Evolutionary conservation across 2,329 filamentous ascomycete species (phyloP).

Genomic region (Hirsutella thompsonii): DNA sequence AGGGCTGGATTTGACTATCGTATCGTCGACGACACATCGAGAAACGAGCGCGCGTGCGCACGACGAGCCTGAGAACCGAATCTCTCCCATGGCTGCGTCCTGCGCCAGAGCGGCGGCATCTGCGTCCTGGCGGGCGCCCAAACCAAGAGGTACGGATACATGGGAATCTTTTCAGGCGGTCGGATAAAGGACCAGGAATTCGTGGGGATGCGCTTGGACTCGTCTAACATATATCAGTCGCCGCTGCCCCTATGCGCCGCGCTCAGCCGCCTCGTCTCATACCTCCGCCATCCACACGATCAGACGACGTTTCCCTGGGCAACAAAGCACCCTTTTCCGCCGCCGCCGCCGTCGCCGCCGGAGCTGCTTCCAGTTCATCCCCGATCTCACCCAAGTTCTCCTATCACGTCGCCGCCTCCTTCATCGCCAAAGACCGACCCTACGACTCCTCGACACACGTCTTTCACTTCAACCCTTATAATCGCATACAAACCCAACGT

Average conservation of each 20-base stretch:
- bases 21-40: too few relatives aligned
- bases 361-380: too few relatives aligned
- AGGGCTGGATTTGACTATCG: too few relatives aligned
- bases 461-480: constrained; percentile 59
- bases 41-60: not conserved
- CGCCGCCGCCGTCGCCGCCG: not conserved
- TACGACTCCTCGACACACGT: constrained; percentile 58
- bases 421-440: constrained; percentile 56
- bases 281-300: not conserved
- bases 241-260: not conserved
- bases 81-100: constrained; percentile 7
- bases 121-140: constrained; percentile 7
- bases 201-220: too few relatives aligned
- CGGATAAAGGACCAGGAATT: too few relatives aligned
- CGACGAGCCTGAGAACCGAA: not conserved
- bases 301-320: constrained; percentile 10
- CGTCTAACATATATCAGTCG: too few relatives aligned
- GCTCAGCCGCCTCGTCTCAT: not conserved
- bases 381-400: constrained; percentile 29
- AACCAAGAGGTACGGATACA: constrained; percentile 3
- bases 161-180: too few relatives aligned
- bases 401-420: constrained; percentile 63
- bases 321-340: constrained; percentile 8
- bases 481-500: constrained; percentile 38
- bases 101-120: constrained; percentile 8